A percentile compares a stretch with the other conserved stretches of the same genome.
Evolutionary conservation across 192 early-diverging fungal genomes (phyloP).

Genomic region (Coemansia sp.): DNA sequence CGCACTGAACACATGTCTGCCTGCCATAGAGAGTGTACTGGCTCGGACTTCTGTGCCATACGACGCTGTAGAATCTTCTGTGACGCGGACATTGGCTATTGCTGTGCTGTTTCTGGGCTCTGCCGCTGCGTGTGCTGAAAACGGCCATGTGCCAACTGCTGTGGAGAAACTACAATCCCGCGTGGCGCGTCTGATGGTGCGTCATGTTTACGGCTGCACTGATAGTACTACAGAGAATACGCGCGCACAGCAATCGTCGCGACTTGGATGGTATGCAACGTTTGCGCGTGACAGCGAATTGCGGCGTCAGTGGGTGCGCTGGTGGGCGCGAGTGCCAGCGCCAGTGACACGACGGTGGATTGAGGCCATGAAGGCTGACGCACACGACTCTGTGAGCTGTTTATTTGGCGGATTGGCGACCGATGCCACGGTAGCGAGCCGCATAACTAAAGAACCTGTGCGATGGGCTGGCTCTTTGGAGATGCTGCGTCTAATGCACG

Average conservation of each 20-base stretch:
- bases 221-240: not conserved
- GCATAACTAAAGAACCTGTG: constrained; percentile 18
- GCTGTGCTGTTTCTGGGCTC: constrained; percentile 11
- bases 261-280: constrained; percentile 21
- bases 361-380: constrained; percentile 17
- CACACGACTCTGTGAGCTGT: constrained; percentile 9
- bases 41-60: too few species aligned
- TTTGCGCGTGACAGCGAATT: constrained; percentile 23
- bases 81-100: constrained; percentile 22
- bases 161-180: constrained; percentile 9
- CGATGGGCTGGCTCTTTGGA: constrained; percentile 36
- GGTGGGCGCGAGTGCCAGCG: constrained; percentile 39
- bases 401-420: constrained; percentile 26
- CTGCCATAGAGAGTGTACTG: not conserved
- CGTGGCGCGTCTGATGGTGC: constrained; percentile 14
- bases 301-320: constrained; percentile 37
- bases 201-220: not conserved
- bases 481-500: constrained; percentile 33
- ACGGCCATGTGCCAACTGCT: not conserved
- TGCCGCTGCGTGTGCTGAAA: not conserved
- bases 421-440: constrained; percentile 16
- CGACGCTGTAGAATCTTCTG: not conserved
- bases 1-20: not conserved
- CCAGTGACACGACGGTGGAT: constrained; percentile 26
- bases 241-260: not conserved